phyloP scores from a whole-genome alignment of 2,329 filamentous ascomycete genomes.

The Ascomycota sp. region DNA sequence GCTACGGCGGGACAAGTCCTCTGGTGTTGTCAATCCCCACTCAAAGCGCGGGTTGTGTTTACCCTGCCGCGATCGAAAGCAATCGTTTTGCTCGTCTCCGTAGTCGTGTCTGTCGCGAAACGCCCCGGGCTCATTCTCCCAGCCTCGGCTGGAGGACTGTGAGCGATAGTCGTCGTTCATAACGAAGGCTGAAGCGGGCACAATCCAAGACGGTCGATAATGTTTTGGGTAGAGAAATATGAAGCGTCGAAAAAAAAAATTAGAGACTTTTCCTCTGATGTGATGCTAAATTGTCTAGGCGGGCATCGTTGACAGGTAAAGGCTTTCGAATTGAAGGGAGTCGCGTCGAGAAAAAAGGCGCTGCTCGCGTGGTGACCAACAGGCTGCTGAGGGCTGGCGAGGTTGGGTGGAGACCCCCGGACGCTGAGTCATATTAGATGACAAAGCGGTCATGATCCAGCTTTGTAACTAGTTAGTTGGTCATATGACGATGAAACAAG shows the following conservation, averaged over 20 bases:
- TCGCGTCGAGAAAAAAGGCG: background rate
- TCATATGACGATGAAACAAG: too few relatives aligned
- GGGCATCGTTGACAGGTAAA: background rate
- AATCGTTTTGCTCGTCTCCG: conserved; percentile 16
- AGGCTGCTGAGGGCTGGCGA: too few relatives aligned
- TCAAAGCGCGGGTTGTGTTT: conserved; percentile 18
- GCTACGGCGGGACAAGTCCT: conserved; percentile 6
- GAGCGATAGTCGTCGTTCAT: conserved; percentile 24
- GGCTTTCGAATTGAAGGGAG: background rate
- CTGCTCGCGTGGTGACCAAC: too few relatives aligned
- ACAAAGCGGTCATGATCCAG: too few relatives aligned
- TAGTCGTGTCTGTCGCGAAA: conserved; percentile 7
- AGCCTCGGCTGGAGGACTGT: conserved; percentile 11
- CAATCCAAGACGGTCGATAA: conserved; percentile 1
- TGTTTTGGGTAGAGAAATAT: background rate
- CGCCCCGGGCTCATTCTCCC: conserved; percentile 3
- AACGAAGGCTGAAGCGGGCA: conserved; percentile 7
- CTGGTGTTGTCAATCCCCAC: conserved; percentile 5
- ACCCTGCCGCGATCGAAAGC: conserved; percentile 29
- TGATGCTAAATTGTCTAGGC: background rate
- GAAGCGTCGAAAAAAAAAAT: too few relatives aligned
- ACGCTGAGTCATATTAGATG: too few relatives aligned
- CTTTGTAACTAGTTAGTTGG: too few relatives aligned
- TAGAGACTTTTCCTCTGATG: background rate
- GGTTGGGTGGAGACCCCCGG: too few relatives aligned